Evolutionary conservation across 108 stramenopile genomes (phyloP).

Genomic region (Cyclostephanos tholiformis): DNA sequence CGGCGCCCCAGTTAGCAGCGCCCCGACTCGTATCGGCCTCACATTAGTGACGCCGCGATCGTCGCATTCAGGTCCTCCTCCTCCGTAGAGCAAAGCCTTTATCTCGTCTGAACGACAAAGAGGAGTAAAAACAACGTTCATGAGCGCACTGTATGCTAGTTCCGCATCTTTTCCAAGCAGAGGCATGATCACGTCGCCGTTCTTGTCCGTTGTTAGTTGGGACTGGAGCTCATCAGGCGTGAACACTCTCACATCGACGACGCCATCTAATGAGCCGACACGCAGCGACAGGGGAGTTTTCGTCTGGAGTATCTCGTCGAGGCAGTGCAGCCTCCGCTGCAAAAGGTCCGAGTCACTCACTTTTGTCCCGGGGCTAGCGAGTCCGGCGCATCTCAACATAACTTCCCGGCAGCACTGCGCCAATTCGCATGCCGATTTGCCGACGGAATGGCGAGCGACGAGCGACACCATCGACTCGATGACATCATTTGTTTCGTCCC

Average conservation of each 20-base stretch:
- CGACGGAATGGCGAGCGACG: slow-evolving; percentile 55
- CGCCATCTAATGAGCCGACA: slow-evolving; percentile 59
- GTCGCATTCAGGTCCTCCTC: not conserved
- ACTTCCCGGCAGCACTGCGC: slow-evolving; percentile 69
- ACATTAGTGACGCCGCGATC: not conserved
- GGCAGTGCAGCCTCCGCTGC: slow-evolving; percentile 28
- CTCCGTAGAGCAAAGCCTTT: slow-evolving; percentile 51
- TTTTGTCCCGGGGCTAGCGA: not conserved
- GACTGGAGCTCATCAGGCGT: slow-evolving; percentile 58
- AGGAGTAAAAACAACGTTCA: slow-evolving; percentile 73
- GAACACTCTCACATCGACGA: slow-evolving; percentile 75
- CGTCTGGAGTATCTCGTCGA: slow-evolving; percentile 53
- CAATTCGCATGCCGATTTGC: slow-evolving; percentile 64
- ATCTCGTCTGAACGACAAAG: slow-evolving; percentile 68
- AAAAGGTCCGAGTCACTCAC: slow-evolving; percentile 14
- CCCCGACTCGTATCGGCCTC: slow-evolving; percentile 69
- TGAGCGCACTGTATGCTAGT: slow-evolving; percentile 63
- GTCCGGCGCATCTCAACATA: slow-evolving; percentile 17
- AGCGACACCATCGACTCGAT: slow-evolving; percentile 32
- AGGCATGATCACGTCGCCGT: slow-evolving; percentile 46
- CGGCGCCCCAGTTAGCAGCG: slow-evolving; percentile 68
- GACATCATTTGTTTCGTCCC: slow-evolving; percentile 7
- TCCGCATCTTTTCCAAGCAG: slow-evolving; percentile 58
- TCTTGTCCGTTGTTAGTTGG: slow-evolving; percentile 7
- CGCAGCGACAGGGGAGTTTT: slow-evolving; percentile 64